Percentiles rank a stretch among this genome's conserved stretches.
phyloP scores from a whole-genome alignment of 140 eudicot genomes.

The Oenanthe javanica region DNA sequence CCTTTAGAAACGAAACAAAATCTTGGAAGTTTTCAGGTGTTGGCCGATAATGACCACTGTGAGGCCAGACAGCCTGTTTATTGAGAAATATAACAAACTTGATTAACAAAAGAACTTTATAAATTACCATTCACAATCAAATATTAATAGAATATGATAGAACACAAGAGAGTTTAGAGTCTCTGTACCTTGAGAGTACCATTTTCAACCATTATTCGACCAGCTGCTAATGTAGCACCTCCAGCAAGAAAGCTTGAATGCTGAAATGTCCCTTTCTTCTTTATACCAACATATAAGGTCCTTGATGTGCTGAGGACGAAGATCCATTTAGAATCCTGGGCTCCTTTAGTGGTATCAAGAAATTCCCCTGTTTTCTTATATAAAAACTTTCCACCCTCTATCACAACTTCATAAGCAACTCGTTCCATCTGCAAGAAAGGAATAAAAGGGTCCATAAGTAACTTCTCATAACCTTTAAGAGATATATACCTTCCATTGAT shows the following conservation, averaged over 20 bases:
- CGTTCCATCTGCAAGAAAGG: slow-evolving; percentile 64
- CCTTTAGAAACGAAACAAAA: slow-evolving; percentile 61
- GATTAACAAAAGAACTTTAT: background rate
- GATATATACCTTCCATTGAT: background rate
- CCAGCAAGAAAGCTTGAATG: slow-evolving; percentile 98
- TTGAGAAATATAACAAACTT: slow-evolving; percentile 9
- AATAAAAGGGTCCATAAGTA: background rate
- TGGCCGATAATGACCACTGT: slow-evolving; percentile 92
- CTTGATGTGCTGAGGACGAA: slow-evolving; percentile 87
- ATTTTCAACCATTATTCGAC: slow-evolving; percentile 73
- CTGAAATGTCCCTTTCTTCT: slow-evolving; percentile 86
- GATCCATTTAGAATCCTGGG: slow-evolving; percentile 82
- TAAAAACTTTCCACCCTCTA: slow-evolving; percentile 61
- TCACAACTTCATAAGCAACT: slow-evolving; percentile 61
- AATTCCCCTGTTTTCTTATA: slow-evolving; percentile 55
- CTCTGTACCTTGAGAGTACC: slow-evolving; percentile 66
- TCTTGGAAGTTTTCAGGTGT: slow-evolving; percentile 88
- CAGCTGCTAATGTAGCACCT: slow-evolving; percentile 95
- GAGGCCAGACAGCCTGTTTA: slow-evolving; percentile 93
- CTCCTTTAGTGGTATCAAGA: slow-evolving; percentile 43
- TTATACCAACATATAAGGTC: slow-evolving; percentile 69
- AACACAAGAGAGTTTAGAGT: background rate
- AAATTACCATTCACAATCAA: background rate
- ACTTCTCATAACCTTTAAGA: background rate
- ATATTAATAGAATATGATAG: background rate